These are phyloP conservation scores for Vitis hybrid DNA, from an alignment of 177 flowering plant genomes.

Conservation along the genomic window DNA sequence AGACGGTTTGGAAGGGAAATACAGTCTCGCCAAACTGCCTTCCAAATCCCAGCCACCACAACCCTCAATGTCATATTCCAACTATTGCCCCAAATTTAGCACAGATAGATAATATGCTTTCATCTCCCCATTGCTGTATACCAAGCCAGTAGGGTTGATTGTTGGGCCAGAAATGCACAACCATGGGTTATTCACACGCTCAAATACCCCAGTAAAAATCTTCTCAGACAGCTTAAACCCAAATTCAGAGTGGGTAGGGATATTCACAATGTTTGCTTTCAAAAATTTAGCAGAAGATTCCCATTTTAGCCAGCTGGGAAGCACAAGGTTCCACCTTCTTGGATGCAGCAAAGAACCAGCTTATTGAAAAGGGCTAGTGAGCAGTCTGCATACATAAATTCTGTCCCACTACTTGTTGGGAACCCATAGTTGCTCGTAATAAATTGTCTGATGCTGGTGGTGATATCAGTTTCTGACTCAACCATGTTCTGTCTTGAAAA, in stretches of 20 bases:
- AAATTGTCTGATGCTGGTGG: conserved; percentile 49
- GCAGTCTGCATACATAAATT: conserved; percentile 68
- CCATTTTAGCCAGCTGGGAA: conserved; percentile 87
- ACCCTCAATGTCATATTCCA: no score
- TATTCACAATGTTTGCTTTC: conserved; percentile 53
- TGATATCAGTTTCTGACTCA: conserved; percentile 81
- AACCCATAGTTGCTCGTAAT: conserved; percentile 62
- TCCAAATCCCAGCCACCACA: no score
- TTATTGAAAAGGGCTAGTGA: conserved; percentile 79
- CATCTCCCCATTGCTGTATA: no score
- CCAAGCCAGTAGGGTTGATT: no score
- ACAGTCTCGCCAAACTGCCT: no score
- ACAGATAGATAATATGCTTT: no score
- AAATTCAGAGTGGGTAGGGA: conserved; percentile 53
- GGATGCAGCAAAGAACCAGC: conserved; percentile 77
- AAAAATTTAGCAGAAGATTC: conserved; percentile 81
- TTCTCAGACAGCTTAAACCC: conserved; percentile 79
- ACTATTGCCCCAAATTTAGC: no score
- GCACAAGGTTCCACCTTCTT: conserved; percentile 86
- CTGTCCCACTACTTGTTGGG: conserved; percentile 42
- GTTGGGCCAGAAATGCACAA: no score
- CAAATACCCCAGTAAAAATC: no score
- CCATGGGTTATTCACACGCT: no score
- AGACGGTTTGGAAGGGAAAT: no score
- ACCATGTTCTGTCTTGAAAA: conserved; percentile 86